phyloP scores from a whole-genome alignment of 2,329 filamentous ascomycete genomes.

The Alternaria ethzedia region DNA sequence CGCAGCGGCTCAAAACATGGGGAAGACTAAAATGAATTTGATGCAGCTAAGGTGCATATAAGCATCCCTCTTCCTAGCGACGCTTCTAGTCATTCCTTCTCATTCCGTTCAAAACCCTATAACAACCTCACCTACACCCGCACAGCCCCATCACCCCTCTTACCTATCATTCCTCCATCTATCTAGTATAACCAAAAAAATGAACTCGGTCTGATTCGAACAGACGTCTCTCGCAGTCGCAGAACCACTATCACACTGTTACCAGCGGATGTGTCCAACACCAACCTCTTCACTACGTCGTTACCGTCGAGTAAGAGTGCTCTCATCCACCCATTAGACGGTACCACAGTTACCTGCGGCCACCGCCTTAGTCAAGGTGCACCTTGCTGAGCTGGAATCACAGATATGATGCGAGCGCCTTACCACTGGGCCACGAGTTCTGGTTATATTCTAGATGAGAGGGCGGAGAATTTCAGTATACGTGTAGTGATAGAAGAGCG shows the following conservation, averaged over 20 bases:
- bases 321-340: too few relatives aligned
- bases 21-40: background rate
- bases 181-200: background rate
- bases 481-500: background rate
- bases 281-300: too few relatives aligned
- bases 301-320: too few relatives aligned
- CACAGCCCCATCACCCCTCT: too few relatives aligned
- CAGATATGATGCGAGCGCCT: background rate
- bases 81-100: background rate
- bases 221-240: background rate
- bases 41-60: background rate
- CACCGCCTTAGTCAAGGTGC: background rate
- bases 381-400: background rate
- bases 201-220: background rate
- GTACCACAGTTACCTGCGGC: too few relatives aligned
- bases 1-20: fast-evolving
- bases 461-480: fast-evolving
- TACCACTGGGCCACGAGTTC: background rate
- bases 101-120: background rate
- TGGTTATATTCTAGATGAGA: background rate
- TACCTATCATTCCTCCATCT: too few relatives aligned
- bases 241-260: too few relatives aligned
- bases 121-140: too few relatives aligned
- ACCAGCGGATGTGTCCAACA: too few relatives aligned
- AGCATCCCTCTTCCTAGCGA: background rate